phyloP scores from a whole-genome alignment of 2,329 filamentous ascomycete genomes.

The Pestalotiopsis sp. region DNA sequence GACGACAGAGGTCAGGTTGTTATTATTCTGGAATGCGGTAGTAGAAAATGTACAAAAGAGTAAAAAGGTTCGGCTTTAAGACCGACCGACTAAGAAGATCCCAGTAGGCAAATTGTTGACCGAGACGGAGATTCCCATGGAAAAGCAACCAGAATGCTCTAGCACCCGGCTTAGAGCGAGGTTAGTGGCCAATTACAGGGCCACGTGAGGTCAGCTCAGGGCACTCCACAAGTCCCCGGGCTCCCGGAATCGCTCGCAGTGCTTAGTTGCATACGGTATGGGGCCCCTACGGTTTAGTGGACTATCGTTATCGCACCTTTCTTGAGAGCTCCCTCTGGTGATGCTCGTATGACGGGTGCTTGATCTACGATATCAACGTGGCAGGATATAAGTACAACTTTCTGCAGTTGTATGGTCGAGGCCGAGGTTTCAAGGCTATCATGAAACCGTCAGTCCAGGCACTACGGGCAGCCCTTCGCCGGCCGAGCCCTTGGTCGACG shows the following conservation, averaged over 20 bases:
- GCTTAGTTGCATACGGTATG: background rate
- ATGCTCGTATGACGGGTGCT: constrained; percentile 6
- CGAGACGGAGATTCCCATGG: background rate
- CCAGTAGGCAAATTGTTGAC: constrained; percentile 5
- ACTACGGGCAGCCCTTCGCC: background rate
- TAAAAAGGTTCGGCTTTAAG: constrained; percentile 4
- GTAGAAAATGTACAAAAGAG: background rate
- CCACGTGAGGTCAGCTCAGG: constrained; percentile 10
- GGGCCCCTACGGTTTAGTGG: constrained; percentile 1
- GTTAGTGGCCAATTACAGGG: constrained; percentile 13
- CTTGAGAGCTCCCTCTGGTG: background rate
- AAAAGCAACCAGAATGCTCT: constrained; percentile 10
- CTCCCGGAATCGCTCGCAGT: background rate
- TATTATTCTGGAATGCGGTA: background rate
- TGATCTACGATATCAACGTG: background rate
- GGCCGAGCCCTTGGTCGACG: background rate
- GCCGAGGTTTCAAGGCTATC: background rate
- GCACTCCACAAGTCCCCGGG: background rate
- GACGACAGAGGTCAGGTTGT: background rate
- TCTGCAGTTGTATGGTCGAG: background rate
- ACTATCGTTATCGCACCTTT: constrained; percentile 12
- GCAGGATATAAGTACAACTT: background rate
- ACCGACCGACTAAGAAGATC: background rate
- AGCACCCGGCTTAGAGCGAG: background rate
- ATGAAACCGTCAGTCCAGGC: background rate